Evolutionary conservation across 805 yeast species (phyloP).

Genomic region (Metschnikowia kofuensis): DNA sequence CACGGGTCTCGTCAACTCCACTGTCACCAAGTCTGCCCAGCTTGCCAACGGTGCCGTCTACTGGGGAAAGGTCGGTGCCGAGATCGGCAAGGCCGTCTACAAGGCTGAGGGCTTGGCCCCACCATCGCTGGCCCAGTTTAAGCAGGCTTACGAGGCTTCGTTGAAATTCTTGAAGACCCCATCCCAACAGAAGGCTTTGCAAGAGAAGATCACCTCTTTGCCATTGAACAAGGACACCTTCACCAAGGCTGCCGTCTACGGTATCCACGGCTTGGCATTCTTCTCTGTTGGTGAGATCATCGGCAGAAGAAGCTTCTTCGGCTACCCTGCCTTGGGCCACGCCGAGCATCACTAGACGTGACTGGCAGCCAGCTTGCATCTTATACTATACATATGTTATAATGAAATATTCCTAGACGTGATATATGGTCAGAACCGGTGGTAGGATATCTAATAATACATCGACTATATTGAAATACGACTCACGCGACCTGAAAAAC

Average conservation of each 20-base stretch:
- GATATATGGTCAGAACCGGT: background rate
- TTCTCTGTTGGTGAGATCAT: conserved; percentile 93
- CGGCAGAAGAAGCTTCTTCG: conserved; percentile 92
- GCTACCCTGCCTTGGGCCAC: conserved; percentile 70
- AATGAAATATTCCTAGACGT: no score
- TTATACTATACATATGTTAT: no score
- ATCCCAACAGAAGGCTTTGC: conserved; percentile 57
- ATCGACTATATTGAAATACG: background rate
- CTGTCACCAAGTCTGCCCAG: conserved; percentile 37
- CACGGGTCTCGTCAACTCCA: conserved; percentile 34
- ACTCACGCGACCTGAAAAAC: background rate
- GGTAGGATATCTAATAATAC: background rate
- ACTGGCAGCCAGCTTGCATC: conserved; percentile 1
- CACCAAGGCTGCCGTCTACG: conserved; percentile 68
- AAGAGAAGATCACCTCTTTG: conserved; percentile 45
- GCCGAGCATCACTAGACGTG: conserved; percentile 25
- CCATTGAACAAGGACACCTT: conserved; percentile 52
- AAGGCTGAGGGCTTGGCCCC: conserved; percentile 91
- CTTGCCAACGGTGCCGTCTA: conserved; percentile 59
- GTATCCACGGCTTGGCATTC: conserved; percentile 82
- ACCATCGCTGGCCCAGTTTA: conserved; percentile 74
- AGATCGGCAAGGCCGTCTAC: conserved; percentile 75
- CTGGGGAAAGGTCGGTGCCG: conserved; percentile 73
- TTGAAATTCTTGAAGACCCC: conserved; percentile 36
- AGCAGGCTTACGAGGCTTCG: conserved; percentile 60